Evolutionary conservation across 1,284 basidiomycete genomes (phyloP).

Genomic region (Naganishia albida): DNA sequence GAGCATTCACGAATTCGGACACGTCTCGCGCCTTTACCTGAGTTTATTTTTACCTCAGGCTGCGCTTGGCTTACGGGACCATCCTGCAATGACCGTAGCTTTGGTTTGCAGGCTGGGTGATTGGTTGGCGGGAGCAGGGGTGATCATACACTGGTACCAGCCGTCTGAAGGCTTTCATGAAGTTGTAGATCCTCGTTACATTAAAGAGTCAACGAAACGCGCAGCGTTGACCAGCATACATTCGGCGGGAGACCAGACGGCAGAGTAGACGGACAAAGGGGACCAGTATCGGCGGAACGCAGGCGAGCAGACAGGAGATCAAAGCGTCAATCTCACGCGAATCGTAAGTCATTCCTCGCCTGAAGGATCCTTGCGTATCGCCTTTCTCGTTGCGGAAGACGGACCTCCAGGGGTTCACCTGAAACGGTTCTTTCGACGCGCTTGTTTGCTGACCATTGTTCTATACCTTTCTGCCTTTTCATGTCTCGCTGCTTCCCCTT

Average conservation of each 20-base stretch:
- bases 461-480: not conserved
- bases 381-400: not conserved
- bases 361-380: not conserved
- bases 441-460: not conserved
- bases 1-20: not conserved
- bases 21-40: not conserved
- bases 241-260: too few species aligned
- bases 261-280: too few species aligned
- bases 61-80: not conserved
- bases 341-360: not conserved
- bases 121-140: constrained; percentile 6
- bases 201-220: too few species aligned
- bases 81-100: not conserved
- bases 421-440: not conserved
- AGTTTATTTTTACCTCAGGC: not conserved
- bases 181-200: too few species aligned
- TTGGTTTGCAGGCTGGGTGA: constrained; percentile 18
- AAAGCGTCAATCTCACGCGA: not conserved
- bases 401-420: not conserved
- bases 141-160: not conserved
- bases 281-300: constrained; percentile 1
- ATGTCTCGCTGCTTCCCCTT: not conserved
- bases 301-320: not conserved
- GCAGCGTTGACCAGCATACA: too few species aligned
- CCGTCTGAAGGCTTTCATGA: too few species aligned